Evolutionary conservation across 2,329 filamentous ascomycete species (phyloP).

Genomic region (Pleomassaria siparia): DNA sequence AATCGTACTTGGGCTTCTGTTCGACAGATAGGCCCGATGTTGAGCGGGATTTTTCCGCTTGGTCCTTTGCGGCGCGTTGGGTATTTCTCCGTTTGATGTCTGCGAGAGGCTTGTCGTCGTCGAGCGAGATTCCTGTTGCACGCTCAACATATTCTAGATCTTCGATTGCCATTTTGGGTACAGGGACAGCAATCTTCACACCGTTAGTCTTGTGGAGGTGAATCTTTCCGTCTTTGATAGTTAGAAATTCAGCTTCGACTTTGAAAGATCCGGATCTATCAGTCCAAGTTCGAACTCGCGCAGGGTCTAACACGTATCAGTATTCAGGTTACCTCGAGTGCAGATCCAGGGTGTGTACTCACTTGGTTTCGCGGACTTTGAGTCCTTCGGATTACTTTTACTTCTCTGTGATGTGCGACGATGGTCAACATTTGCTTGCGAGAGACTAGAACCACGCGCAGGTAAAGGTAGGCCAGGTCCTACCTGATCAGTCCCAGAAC

Average conservation of each 20-base stretch:
- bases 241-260: slow-evolving; percentile 94
- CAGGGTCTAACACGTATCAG: slow-evolving; percentile 58
- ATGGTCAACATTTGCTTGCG: slow-evolving; percentile 66
- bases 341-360: too few relatives aligned
- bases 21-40: slow-evolving; percentile 64
- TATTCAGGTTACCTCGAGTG: background rate
- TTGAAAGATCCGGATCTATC: slow-evolving; percentile 95
- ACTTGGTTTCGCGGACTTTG: slow-evolving; percentile 70
- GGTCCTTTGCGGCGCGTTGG: slow-evolving; percentile 54
- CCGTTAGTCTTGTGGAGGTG: slow-evolving; percentile 98
- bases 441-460: slow-evolving; percentile 77
- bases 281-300: slow-evolving; percentile 88
- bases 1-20: slow-evolving; percentile 81
- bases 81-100: slow-evolving; percentile 66
- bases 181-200: slow-evolving; percentile 95
- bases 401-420: slow-evolving; percentile 70
- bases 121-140: slow-evolving; percentile 80
- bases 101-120: slow-evolving; percentile 89
- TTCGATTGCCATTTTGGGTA: slow-evolving; percentile 92
- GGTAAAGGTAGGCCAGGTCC: slow-evolving; percentile 75
- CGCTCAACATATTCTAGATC: slow-evolving; percentile 95
- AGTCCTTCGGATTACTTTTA: slow-evolving; percentile 60
- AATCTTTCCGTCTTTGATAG: slow-evolving; percentile 92
- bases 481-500: slow-evolving; percentile 67
- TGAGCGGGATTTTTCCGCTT: slow-evolving; percentile 38